Conservation (phyloP, 768 basidiomycete genomes). For the Paxillus involutus region DNA sequence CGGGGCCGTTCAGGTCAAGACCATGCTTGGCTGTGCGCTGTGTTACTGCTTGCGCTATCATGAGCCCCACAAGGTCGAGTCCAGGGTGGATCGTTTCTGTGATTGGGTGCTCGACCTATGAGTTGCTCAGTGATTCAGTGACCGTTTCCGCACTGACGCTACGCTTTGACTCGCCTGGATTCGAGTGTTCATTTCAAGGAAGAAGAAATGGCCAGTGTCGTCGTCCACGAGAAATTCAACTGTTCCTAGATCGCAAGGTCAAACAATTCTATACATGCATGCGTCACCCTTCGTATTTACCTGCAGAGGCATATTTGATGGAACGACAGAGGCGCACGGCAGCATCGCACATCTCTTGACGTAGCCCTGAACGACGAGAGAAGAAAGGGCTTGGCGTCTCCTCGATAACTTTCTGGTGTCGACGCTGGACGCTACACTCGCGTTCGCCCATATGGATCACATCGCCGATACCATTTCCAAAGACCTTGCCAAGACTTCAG, state of each 20-base stretch:
- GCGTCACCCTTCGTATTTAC: constrained; percentile 26
- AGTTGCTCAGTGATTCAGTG: not conserved
- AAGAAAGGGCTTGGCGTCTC: constrained; percentile 67
- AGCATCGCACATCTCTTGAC: constrained; percentile 49
- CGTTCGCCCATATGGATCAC: constrained; percentile 67
- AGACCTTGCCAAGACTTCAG: constrained; percentile 43
- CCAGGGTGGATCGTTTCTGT: constrained; percentile 56
- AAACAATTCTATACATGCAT: not conserved
- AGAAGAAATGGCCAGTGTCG: constrained; percentile 53
- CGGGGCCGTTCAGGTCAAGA: constrained; percentile 16
- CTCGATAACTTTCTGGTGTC: constrained; percentile 75
- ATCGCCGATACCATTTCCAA: constrained; percentile 61
- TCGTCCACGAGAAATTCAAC: constrained; percentile 68
- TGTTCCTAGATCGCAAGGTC: constrained; percentile 42
- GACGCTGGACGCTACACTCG: constrained; percentile 67
- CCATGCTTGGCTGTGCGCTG: constrained; percentile 26
- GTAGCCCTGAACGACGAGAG: constrained; percentile 39
- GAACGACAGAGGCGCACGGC: constrained; percentile 48
- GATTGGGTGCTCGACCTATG: constrained; percentile 65
- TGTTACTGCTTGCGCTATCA: constrained; percentile 57
- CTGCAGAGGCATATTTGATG: constrained; percentile 60
- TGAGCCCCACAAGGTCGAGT: constrained; percentile 63
- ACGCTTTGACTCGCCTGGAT: constrained; percentile 42
- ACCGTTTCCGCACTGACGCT: not conserved
- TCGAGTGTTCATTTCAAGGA: constrained; percentile 72